Conservation (phyloP, 192 early-diverging fungal species). For the Umbelopsis isabellina region DNA sequence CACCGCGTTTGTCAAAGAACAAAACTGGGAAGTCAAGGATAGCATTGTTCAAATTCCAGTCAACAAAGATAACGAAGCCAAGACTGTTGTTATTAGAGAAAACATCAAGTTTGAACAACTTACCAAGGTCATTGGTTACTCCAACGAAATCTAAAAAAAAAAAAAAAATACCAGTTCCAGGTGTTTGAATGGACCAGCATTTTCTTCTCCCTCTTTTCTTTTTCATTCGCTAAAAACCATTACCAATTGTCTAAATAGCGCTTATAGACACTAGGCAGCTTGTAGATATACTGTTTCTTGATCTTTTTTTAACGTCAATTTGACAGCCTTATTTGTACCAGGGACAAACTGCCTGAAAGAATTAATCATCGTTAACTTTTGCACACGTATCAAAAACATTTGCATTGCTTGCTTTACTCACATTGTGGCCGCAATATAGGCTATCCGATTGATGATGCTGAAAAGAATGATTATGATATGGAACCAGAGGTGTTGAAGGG, state of each 20-base stretch:
- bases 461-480: too few species aligned
- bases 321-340: too few species aligned
- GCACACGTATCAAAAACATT: too few species aligned
- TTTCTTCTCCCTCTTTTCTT: background rate
- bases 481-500: too few species aligned
- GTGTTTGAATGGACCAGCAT: background rate
- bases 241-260: constrained; percentile 9
- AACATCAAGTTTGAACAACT: constrained; percentile 83
- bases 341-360: too few species aligned
- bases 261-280: constrained; percentile 13
- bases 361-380: too few species aligned
- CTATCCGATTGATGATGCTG: too few species aligned
- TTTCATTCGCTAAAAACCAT: background rate
- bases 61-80: constrained; percentile 84
- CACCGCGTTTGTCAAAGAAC: constrained; percentile 56
- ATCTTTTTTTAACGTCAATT: too few species aligned
- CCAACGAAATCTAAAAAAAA: constrained; percentile 42
- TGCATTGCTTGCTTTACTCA: too few species aligned
- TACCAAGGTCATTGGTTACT: constrained; percentile 49
- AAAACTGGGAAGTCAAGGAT: constrained; percentile 63
- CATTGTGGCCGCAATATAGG: too few species aligned
- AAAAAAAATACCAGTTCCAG: constrained; percentile 2
- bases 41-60: constrained; percentile 73
- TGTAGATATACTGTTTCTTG: constrained; percentile 6
- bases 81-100: constrained; percentile 85